Evolutionary conservation across 768 basidiomycete genomes (phyloP).

Genomic region (Myochromella boudieri): DNA sequence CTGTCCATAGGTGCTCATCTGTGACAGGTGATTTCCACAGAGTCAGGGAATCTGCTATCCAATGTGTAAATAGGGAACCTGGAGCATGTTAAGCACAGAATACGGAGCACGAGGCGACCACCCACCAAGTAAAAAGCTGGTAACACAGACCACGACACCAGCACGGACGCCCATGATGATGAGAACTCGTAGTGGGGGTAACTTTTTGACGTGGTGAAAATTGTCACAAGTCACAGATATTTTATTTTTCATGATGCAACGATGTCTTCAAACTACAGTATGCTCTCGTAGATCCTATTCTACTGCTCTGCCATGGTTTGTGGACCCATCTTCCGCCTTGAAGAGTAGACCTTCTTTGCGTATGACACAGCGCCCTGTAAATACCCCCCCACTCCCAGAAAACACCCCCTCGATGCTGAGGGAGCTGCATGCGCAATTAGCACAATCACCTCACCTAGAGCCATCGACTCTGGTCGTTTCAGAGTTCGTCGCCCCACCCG

Average conservation of each 20-base stretch:
- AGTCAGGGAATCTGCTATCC: slow-evolving; percentile 91
- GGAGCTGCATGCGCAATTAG: slow-evolving; percentile 56
- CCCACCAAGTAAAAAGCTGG: slow-evolving; percentile 79
- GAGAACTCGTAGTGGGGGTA: not conserved
- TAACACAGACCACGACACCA: slow-evolving; percentile 71
- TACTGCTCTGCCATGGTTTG: slow-evolving; percentile 60
- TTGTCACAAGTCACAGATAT: slow-evolving; percentile 15
- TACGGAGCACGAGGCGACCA: slow-evolving; percentile 10
- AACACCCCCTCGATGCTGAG: slow-evolving; percentile 53
- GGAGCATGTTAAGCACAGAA: not conserved
- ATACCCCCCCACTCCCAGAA: slow-evolving; percentile 44
- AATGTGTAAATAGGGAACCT: slow-evolving; percentile 86
- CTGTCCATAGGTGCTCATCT: slow-evolving; percentile 81
- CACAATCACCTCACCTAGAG: slow-evolving; percentile 70
- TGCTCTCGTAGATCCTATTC: slow-evolving; percentile 11
- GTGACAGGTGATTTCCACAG: slow-evolving; percentile 87
- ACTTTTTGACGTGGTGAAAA: too few relatives aligned
- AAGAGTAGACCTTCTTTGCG: slow-evolving; percentile 26
- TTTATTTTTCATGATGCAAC: slow-evolving; percentile 14
- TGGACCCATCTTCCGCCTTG: slow-evolving; percentile 42
- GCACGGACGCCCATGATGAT: slow-evolving; percentile 66
- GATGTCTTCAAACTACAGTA: slow-evolving; percentile 8
- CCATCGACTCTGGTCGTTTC: slow-evolving; percentile 53
- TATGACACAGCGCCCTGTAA: slow-evolving; percentile 17
- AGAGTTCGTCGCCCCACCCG: slow-evolving; percentile 45